These are phyloP conservation scores for Wallacemonas sp. DNA, from an alignment of 208 protist species.

Conservation along the genomic window DNA sequence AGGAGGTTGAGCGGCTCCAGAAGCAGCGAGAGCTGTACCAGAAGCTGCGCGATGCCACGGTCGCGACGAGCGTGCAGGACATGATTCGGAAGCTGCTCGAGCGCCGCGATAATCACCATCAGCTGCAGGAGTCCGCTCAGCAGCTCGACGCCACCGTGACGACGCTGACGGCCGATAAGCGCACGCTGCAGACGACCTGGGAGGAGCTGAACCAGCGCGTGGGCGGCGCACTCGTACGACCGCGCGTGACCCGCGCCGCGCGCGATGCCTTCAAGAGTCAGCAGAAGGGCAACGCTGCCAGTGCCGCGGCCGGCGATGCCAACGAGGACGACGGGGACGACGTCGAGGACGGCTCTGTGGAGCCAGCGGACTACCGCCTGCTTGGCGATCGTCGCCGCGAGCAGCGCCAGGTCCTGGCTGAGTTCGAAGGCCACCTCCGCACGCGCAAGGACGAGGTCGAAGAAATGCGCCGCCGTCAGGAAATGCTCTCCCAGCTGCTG, in stretches of 20 bases:
- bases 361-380: conserved; percentile 47
- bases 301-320: neutral
- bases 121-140: conserved; percentile 60
- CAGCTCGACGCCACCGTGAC: conserved; percentile 69
- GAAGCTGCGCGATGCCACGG: conserved; percentile 92
- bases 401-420: conserved; percentile 73
- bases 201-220: conserved; percentile 76
- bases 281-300: conserved; percentile 2
- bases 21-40: conserved; percentile 88
- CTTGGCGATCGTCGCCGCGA: conserved; percentile 52
- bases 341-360: neutral
- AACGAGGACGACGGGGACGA: conserved; percentile 14
- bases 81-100: conserved; percentile 90
- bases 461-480: conserved; percentile 57
- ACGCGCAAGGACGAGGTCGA: conserved; percentile 62
- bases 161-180: conserved; percentile 52
- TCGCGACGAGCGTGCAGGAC: conserved; percentile 70
- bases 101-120: conserved; percentile 78
- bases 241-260: conserved; percentile 34
- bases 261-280: conserved; percentile 24
- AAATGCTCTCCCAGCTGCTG: conserved; percentile 71
- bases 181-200: conserved; percentile 52
- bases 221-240: conserved; percentile 42
- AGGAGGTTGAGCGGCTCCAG: conserved; percentile 74
- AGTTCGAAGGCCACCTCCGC: conserved; percentile 89